Evolutionary conservation across 768 basidiomycete genomes (phyloP), one percentile per base, ranked within the genome.

Genomic region (Pulveroboletus sp.): DNA sequence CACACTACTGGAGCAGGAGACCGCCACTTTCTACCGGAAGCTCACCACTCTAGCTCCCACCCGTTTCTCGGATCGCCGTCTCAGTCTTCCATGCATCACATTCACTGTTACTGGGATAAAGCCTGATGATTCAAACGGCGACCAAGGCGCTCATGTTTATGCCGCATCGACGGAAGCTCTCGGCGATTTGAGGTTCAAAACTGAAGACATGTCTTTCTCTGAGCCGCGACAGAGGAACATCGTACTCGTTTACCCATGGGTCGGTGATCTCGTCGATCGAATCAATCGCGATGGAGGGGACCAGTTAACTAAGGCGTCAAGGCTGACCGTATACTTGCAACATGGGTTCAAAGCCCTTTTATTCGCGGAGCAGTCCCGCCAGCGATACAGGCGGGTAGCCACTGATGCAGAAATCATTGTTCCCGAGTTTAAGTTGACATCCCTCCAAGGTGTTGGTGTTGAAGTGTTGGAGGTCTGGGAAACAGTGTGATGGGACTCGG

Each of bases 321-420:
- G 9, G 38, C 5, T 44, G 42, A 35, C 56, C 34, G 40, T 35
- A 14, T 33, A 47, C 45, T 31, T 56, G 14, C 52, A 50, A n/a
- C 48, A 37, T 10, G 47, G 47, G 10, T 55, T 55, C 38, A 40
- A 23, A 17, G 45, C 49, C 7, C 36, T 56, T 3, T 21, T 47
- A 29, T 50, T 56, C 6, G 40, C 24, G 20, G 42, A 55, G 17
- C 48, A 55, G 3, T 45, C 42, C 3, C 10, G 14, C 24, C 41
- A 25, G 5, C 23, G 24, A n/a, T 35, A 56, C 67, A 69, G 58
- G 17, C 59, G 53, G 38, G 25, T 55, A 19, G 50, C 45, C 32
- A n/a, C 52, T 9, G 49, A 38, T 12, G 13, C 3, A 13, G 43
- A 45, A 16, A 51, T 51, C 25, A 1, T 11, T 2, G 35, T 53